Evolutionary conservation across 306 rosid genomes (phyloP), one percentile per base, ranked within the genome.

Genomic region (Cucurbita pepo): DNA sequence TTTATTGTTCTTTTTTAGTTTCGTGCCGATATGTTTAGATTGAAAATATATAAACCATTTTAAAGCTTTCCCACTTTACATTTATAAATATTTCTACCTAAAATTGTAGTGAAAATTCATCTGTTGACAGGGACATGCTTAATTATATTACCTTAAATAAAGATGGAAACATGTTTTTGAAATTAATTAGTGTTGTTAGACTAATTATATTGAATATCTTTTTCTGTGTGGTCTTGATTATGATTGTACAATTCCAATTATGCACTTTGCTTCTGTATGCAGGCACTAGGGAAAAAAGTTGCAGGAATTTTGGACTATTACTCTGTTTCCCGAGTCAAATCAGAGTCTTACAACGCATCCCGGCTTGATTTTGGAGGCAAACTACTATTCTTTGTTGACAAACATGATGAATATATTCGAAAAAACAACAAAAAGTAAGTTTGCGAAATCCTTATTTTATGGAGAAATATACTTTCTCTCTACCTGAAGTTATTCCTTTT

Each of bases 81-180:
- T 47, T 45, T 47, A 47, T 67, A 67, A 13, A 65, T 14, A 67
- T 13, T 19, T 47, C 56, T 67, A 25, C 73, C 43, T 22, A 67
- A 47, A 67, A 69, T 51, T 34, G 41, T 51, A 16, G 45, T 48
- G 73, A 69, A 50, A 50, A 47, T 50, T 69, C 57, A 50, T 48
- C 58, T 69, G 73, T 51, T 34, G 74, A 69, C 21, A 69, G 74
- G 41, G 59, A 69, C 74, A 50, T 69, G 74, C 74, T 50, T 69
- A 69, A 69, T 69, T 69, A 69, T 69, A 50, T 69, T 69, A 36
- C 74, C 74, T 30, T 51, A 69, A 15, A 69, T 30, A 69, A 69
- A 69, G 74, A 50, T 34, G 74, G 74, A 50, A 45, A 30, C 74
- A 69, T 69, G 74, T 69, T 69, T 69, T 69, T 4, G 2, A 16